A percentile compares a stretch with the other conserved stretches of the same genome.
Evolutionary conservation across 1,139 yeast species (phyloP).

Genomic region (Taiozyma sp.): DNA sequence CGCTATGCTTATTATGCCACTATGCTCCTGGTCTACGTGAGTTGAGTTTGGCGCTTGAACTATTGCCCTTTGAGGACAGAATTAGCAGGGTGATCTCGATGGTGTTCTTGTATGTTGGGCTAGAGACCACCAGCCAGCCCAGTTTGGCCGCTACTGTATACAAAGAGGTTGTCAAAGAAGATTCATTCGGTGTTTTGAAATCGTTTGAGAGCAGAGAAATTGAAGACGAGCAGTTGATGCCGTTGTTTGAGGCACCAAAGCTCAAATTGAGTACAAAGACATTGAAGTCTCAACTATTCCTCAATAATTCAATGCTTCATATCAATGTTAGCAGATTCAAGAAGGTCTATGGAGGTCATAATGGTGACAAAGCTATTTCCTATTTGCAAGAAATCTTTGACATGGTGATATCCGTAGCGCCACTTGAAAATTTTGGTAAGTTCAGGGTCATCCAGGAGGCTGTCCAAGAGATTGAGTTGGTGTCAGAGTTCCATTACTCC

Average conservation of each 20-base stretch:
- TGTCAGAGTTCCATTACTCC: background rate
- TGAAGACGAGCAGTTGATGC: background rate
- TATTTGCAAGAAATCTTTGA: background rate
- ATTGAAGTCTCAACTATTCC: background rate
- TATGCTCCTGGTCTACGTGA: conserved; percentile 14
- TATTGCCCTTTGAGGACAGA: background rate
- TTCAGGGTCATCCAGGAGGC: background rate
- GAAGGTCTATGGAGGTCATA: background rate
- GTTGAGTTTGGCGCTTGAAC: conserved; percentile 12
- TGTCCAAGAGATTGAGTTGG: background rate
- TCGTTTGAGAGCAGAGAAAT: background rate
- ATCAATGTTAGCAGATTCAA: background rate
- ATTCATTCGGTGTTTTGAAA: background rate
- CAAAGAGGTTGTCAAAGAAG: background rate
- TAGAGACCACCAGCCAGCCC: background rate
- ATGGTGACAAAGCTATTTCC: background rate
- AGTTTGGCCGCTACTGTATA: background rate
- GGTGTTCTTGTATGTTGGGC: background rate
- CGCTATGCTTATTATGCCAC: conserved; percentile 8
- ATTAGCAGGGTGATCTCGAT: background rate
- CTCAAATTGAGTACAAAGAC: background rate
- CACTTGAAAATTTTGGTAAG: background rate
- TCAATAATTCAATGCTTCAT: background rate
- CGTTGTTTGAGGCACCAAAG: background rate
- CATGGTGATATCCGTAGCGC: background rate